phyloP scores from a whole-genome alignment of 1,139 yeast genomes.

The Nakaseomyces glabratus region DNA sequence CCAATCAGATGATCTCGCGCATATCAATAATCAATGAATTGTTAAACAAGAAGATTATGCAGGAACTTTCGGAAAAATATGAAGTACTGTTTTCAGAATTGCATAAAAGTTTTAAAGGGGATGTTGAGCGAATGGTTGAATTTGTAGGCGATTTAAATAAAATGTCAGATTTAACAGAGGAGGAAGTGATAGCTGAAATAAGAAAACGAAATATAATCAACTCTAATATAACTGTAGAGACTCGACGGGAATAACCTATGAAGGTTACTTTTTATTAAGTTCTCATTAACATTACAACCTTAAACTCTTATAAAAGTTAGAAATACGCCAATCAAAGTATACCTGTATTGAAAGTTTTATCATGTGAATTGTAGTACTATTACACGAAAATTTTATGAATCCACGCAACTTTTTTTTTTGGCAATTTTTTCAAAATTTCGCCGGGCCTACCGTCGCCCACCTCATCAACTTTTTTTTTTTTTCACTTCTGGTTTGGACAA shows the following conservation, averaged over 20 bases:
- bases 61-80: constrained; percentile 31
- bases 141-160: constrained; percentile 31
- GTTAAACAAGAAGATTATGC: constrained; percentile 30
- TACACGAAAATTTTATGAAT: too few species aligned
- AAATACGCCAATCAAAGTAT: too few species aligned
- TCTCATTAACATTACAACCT: too few species aligned
- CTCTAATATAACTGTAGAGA: too few species aligned
- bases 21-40: constrained; percentile 32
- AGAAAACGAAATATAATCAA: constrained; percentile 15
- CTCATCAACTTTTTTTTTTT: constrained; percentile 1
- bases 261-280: too few species aligned
- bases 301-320: too few species aligned
- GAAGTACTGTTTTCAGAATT: constrained; percentile 28
- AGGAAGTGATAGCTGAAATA: constrained; percentile 27
- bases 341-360: too few species aligned
- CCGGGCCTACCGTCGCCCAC: too few species aligned
- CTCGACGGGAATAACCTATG: too few species aligned
- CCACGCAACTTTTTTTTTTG: too few species aligned
- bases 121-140: constrained; percentile 31
- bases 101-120: constrained; percentile 30
- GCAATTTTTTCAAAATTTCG: too few species aligned
- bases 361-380: too few species aligned
- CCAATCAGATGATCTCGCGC: constrained; percentile 30
- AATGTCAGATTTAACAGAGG: constrained; percentile 31
- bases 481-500: neutral